These are phyloP conservation scores for Trichoderma erinaceum DNA, from an alignment of 495 filamentous ascomycete genomes.

Conservation along the genomic window DNA sequence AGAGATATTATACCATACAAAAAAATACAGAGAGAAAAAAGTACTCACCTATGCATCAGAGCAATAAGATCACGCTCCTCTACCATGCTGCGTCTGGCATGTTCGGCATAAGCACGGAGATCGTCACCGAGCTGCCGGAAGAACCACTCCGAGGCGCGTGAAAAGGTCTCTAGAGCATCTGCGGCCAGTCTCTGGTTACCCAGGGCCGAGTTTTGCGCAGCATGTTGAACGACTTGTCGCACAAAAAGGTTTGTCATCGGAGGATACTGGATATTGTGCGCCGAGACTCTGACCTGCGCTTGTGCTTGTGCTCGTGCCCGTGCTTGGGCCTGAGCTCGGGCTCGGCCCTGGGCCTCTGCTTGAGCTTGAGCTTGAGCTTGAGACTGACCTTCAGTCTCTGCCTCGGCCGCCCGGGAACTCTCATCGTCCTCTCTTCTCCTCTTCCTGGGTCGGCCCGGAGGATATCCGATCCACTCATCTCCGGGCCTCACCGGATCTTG, in stretches of 20 bases:
- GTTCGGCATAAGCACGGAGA: slow-evolving; percentile 69
- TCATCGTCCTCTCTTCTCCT: background rate
- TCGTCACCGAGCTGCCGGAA: slow-evolving; percentile 81
- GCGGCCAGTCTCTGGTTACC: slow-evolving; percentile 59
- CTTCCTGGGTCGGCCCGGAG: background rate
- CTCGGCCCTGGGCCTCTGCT: background rate
- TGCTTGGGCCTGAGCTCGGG: background rate
- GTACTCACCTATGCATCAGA: slow-evolving; percentile 70
- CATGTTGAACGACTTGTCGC: slow-evolving; percentile 67
- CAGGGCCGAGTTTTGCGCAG: slow-evolving; percentile 54
- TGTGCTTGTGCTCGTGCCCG: background rate
- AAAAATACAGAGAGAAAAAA: slow-evolving; percentile 6
- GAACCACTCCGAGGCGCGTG: slow-evolving; percentile 78
- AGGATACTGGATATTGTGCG: slow-evolving; percentile 67
- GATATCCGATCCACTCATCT: background rate
- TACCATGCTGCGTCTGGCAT: slow-evolving; percentile 77
- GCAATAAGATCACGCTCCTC: slow-evolving; percentile 77
- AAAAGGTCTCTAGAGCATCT: slow-evolving; percentile 65
- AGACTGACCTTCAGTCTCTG: background rate
- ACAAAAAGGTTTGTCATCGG: slow-evolving; percentile 64
- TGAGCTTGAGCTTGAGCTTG: background rate
- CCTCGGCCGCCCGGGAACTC: no score
- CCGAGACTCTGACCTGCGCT: slow-evolving; percentile 48
- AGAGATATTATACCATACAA: background rate
- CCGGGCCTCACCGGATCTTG: background rate